Base-by-base conservation (phyloP, 2,329 filamentous ascomycete genomes). In the Diplodia corticola region DNA sequence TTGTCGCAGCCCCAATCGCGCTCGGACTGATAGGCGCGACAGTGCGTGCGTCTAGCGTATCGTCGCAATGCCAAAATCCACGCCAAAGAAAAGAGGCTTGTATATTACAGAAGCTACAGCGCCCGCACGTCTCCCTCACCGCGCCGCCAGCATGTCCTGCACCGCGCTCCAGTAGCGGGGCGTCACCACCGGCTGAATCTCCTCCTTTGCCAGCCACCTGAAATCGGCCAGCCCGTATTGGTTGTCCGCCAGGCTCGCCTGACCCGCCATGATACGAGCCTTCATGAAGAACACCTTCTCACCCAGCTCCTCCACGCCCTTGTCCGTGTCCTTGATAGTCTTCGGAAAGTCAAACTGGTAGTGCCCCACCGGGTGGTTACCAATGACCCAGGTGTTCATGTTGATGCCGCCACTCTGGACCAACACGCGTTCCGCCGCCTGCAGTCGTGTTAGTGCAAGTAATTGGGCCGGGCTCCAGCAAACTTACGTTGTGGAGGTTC, bases 301-400 rank as follows among this genome's bases (percentile, higher is more conserved):
- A 64, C 91, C 92, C 66, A 84, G 80, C 65, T 84, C 79, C 48
- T 33, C 73, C 73, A 49, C 73, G 69, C 12, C 68, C 67, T n/a
- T 70, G 70, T 54, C 73, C 69, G 67, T 66, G 69, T 69, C 69
- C 24, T 72, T 73, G 5, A 70, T 66, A 1, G 70, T 46, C 37
- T 55, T 66, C 77, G 71, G 84, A 84, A 83, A 84, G 69, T 87
- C 81, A 68, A 81, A 81, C 70, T 91, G 83, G 74, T 91, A 81
- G 80, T 97, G 91, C 28, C 93, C 94, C 67, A 97, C 86, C 12
- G 95, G 95, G 67, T 91, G 90, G 73, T 93, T 93, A 68, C 93
- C 94, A 61, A 99, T 91, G 71, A 98, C 87, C 93, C 95, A 99
- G 65, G 93, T 97, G 83, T 98, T 98, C 93, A 99, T 98, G 84